Evolutionary conservation across 768 basidiomycete species (phyloP), one percentile per base, ranked within the genome.

Genomic region (Lactarius sp.): DNA sequence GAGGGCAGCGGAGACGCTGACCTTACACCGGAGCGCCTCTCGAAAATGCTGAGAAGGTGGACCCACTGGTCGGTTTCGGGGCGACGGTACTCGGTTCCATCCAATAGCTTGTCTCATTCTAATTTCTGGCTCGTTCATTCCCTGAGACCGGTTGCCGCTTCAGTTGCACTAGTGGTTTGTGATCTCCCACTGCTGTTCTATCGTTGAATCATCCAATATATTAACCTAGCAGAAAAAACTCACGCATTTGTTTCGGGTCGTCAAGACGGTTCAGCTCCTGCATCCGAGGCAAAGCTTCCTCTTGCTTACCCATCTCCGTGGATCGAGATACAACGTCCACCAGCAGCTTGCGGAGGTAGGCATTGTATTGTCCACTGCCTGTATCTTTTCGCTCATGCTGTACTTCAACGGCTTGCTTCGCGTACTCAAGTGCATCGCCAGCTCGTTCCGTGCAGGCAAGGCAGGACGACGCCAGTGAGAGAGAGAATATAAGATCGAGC

Each of bases 361-460:
- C 22, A 0, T n/a, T 4, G 18, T 60, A 60, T 5, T 42, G 33
- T n/a, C 16, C 18, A n/a, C 46, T 50, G 1, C 5, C 41, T 13
- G 13, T 42, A 3, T 18, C 53, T 0, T 18, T 51, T 52, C 63
- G 58, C 22, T n/a, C 37, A 8, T 60, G 63, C 5, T 64, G 63
- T 4, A 64, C 47, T 46, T 44, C 39, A 20, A 64, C 59, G 3
- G 63, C 59, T 56, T 60, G 39, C 49, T 64, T 64, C 49, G 63
- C 63, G 18, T 56, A 64, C 22, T 52, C 49, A 0, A 60, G 39
- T 2, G 63, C 63, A 55, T 50, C 33, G 7, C 16, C 10, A 8
- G 6, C 22, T 6, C 63, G 63, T 37, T 55, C 58, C 2, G 63
- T 64, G 22, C 49, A 60, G 31, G 63, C 59, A 42, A 64, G 63